Evolutionary conservation across 345 rosid species (phyloP).

Genomic region (Syzygium jambos): DNA sequence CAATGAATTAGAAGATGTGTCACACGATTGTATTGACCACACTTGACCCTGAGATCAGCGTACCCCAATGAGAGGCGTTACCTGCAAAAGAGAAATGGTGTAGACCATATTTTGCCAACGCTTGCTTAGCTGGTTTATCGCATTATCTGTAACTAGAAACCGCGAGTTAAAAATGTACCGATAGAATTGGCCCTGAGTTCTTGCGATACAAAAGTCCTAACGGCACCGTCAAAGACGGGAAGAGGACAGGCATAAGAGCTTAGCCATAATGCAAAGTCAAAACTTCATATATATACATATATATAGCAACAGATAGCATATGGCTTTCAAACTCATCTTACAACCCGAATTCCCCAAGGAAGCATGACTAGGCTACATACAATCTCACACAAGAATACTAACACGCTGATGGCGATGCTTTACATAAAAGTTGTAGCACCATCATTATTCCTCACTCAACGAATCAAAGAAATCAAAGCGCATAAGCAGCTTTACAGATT

Average conservation of each 20-base stretch:
- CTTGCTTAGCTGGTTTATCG: background rate
- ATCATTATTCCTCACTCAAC: background rate
- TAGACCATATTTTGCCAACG: background rate
- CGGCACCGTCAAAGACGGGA: background rate
- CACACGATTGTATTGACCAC: background rate
- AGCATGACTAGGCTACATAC: background rate
- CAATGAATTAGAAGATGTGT: background rate
- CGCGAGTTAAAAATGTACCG: background rate
- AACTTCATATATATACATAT: background rate
- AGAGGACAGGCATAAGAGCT: background rate
- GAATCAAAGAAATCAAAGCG: slow-evolving; percentile 42
- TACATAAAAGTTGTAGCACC: background rate
- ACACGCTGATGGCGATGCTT: background rate
- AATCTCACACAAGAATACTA: background rate
- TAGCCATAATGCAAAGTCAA: background rate
- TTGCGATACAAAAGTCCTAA: background rate
- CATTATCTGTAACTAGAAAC: background rate
- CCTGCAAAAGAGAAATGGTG: background rate
- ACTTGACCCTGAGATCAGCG: background rate
- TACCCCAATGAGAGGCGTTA: background rate
- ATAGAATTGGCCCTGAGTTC: background rate
- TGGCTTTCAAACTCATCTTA: background rate
- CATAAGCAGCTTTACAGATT: slow-evolving; percentile 66
- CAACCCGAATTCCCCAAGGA: background rate
- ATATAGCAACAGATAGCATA: background rate